Percentiles rank a stretch among this genome's conserved stretches.
Conservation (phyloP, 2,329 filamentous ascomycete genomes). For the Ophiostoma pallidulum region DNA sequence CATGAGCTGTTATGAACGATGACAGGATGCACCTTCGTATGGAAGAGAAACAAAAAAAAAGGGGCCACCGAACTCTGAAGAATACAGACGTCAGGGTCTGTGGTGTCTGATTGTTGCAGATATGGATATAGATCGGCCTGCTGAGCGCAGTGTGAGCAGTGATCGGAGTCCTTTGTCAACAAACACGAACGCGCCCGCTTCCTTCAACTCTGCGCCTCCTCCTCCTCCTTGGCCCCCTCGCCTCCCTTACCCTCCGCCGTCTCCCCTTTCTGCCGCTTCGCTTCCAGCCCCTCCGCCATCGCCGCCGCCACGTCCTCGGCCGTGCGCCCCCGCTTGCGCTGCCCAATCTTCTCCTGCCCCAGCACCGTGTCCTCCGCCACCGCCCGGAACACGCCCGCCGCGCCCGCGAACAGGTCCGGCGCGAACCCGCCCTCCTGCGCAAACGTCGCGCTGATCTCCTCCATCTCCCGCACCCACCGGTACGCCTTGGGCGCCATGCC, state of each 20-base stretch:
- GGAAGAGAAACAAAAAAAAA: too few species aligned
- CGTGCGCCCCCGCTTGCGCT: conserved; percentile 45
- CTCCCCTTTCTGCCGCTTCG: conserved; percentile 19
- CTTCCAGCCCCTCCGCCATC: conserved; percentile 19
- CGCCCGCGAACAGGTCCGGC: conserved; percentile 44
- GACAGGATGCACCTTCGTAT: too few species aligned
- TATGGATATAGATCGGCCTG: too few species aligned
- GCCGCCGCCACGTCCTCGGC: conserved; percentile 29
- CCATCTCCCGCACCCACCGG: conserved; percentile 69
- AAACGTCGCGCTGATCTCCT: conserved; percentile 61
- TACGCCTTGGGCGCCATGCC: conserved; percentile 66
- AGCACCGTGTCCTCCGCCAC: conserved; percentile 54
- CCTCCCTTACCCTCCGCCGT: neutral
- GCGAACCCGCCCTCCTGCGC: conserved; percentile 54
- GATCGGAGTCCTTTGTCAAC: too few species aligned
- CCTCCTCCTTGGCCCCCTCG: too few species aligned
- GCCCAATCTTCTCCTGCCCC: conserved; percentile 48
- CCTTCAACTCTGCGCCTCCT: conserved; percentile 23
- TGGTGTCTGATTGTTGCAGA: too few species aligned
- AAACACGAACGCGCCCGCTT: neutral
- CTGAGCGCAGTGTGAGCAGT: too few species aligned
- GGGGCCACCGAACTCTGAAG: too few species aligned
- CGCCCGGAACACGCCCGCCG: conserved; percentile 50
- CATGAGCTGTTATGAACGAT: too few species aligned
- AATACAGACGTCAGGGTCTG: too few species aligned